Percentiles rank a stretch among this genome's conserved stretches.
Conservation (phyloP, 225 moss, liverwort and hornwort genomes). For the Ulota crispa region DNA sequence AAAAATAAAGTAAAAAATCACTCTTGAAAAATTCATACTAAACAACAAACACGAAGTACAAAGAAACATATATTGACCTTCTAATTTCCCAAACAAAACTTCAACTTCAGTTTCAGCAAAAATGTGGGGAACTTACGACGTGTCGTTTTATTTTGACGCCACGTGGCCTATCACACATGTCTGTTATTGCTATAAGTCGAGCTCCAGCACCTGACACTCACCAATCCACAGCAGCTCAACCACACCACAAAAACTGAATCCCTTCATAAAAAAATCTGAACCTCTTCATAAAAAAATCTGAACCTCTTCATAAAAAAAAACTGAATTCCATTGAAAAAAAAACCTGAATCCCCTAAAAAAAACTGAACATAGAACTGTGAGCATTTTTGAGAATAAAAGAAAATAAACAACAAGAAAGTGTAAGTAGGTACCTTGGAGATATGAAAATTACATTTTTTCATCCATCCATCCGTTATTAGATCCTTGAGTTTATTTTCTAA, state of each 20-base stretch:
- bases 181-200: constrained; percentile 60
- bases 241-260: neutral
- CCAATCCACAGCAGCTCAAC: neutral
- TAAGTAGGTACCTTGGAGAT: too few species aligned
- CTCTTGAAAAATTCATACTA: neutral
- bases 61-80: neutral
- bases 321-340: too few species aligned
- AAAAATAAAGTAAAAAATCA: neutral
- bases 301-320: too few species aligned
- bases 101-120: neutral
- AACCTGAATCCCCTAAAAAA: neutral
- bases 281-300: too few species aligned
- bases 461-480: too few species aligned
- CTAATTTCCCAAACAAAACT: neutral
- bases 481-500: too few species aligned
- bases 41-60: neutral
- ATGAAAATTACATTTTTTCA: too few species aligned
- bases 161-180: constrained; percentile 56
- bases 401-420: too few species aligned
- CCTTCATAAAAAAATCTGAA: too few species aligned
- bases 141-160: constrained; percentile 45
- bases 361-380: neutral
- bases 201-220: constrained; percentile 55
- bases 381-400: too few species aligned
- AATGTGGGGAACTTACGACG: constrained; percentile 41